phyloP scores from a whole-genome alignment of 2,329 filamentous ascomycete species.

The Westerdykella aurantiaca region DNA sequence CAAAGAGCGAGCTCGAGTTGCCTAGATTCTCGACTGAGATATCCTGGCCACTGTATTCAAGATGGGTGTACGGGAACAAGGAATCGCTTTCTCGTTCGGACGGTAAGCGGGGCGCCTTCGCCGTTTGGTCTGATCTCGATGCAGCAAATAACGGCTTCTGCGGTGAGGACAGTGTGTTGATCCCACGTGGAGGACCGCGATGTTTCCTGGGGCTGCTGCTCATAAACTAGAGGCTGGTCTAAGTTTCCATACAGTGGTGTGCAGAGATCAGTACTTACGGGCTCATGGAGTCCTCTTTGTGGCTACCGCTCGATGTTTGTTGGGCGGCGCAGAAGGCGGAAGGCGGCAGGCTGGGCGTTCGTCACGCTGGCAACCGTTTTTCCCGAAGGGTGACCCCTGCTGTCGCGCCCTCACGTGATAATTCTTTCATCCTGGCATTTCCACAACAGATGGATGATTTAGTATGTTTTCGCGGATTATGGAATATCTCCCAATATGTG shows the following conservation, averaged over 20 bases:
- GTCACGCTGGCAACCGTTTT: constrained; percentile 7
- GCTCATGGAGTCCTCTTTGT: not conserved
- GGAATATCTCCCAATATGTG: no score
- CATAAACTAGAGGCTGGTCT: constrained; percentile 13
- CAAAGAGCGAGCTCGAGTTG: constrained; percentile 34
- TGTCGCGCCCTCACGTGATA: not conserved
- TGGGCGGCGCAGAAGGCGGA: constrained; percentile 1
- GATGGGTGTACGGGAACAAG: constrained; percentile 2
- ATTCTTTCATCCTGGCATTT: not conserved
- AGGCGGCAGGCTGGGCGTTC: constrained; percentile 8
- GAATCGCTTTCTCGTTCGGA: constrained; percentile 5
- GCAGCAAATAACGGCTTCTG: constrained; percentile 25
- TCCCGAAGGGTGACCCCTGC: not conserved
- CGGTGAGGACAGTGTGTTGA: constrained; percentile 30
- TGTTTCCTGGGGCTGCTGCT: constrained; percentile 23
- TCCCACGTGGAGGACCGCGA: constrained; percentile 27
- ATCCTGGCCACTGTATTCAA: constrained; percentile 4
- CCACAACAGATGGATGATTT: no score
- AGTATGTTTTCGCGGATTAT: no score
- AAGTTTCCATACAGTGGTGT: not conserved
- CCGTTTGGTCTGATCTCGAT: not conserved
- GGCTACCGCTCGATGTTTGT: constrained; percentile 5
- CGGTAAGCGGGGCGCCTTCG: not conserved
- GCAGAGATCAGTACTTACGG: not conserved
- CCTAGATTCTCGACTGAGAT: constrained; percentile 19